Conservation (phyloP, 768 basidiomycete genomes). For the Auriculariales sp. region DNA sequence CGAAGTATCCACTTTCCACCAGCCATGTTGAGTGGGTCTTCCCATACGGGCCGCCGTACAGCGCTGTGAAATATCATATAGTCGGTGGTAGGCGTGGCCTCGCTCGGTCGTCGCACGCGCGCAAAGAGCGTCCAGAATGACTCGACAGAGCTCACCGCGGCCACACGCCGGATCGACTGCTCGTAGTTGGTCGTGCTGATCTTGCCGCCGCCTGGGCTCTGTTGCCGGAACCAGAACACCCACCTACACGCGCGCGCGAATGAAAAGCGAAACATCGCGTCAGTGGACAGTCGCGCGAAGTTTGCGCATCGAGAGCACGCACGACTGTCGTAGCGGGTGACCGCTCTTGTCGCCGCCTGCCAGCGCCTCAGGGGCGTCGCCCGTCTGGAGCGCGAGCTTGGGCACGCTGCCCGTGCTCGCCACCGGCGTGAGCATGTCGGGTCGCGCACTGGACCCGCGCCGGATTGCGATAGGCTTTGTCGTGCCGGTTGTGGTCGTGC, state of each 20-base stretch:
- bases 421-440: background rate
- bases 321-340: slow-evolving; percentile 8
- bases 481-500: no score
- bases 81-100: slow-evolving; percentile 79
- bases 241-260: slow-evolving; percentile 31
- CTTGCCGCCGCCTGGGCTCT: slow-evolving; percentile 81
- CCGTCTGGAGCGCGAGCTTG: background rate
- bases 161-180: slow-evolving; percentile 86
- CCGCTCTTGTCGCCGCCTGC: background rate
- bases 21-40: slow-evolving; percentile 73
- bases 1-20: slow-evolving; percentile 96
- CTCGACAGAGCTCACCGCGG: slow-evolving; percentile 84
- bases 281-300: background rate
- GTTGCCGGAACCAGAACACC: slow-evolving; percentile 88
- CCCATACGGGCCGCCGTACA: slow-evolving; percentile 86
- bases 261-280: background rate
- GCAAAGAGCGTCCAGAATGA: slow-evolving; percentile 94
- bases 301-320: background rate
- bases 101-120: slow-evolving; percentile 75
- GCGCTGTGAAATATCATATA: slow-evolving; percentile 83
- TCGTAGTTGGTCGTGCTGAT: slow-evolving; percentile 85
- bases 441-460: no score
- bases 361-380: background rate
- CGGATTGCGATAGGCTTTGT: no score
- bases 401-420: background rate